phyloP scores from a whole-genome alignment of 805 yeast genomes.

The Yarrowia sp. region DNA sequence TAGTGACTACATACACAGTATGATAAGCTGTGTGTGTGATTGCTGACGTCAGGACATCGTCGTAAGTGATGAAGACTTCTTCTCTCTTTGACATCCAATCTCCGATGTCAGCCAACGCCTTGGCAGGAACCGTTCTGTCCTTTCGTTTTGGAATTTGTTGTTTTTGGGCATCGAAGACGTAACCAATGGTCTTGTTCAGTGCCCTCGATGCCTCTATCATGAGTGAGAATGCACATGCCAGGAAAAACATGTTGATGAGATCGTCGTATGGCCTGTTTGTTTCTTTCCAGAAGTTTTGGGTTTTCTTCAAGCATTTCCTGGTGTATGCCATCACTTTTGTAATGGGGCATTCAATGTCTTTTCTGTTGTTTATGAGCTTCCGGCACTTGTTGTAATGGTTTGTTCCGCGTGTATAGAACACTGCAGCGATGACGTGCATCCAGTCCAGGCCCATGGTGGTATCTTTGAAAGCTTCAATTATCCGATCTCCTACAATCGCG shows the following conservation, averaged over 20 bases:
- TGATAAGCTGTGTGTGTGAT: slow-evolving; percentile 3
- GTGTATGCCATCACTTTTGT: not conserved
- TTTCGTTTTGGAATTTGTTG: not conserved
- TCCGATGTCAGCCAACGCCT: not conserved
- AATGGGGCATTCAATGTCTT: not conserved
- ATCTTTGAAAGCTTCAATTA: not conserved
- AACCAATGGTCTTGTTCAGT: not conserved
- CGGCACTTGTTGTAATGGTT: slow-evolving; percentile 9
- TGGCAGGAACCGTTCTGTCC: not conserved
- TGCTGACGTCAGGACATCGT: not conserved
- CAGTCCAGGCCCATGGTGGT: slow-evolving; percentile 5
- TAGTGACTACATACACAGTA: not conserved
- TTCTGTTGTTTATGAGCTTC: slow-evolving; percentile 10
- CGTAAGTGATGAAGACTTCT: not conserved
- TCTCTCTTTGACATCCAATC: not conserved
- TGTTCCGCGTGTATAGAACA: not conserved
- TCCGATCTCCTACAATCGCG: not conserved
- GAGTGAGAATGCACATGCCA: not conserved
- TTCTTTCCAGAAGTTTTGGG: not conserved
- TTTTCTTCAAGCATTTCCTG: not conserved
- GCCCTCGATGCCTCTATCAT: not conserved
- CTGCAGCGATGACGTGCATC: not conserved
- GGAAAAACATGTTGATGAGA: not conserved
- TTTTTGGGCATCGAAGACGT: not conserved
- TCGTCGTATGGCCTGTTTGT: not conserved